Percentiles rank a stretch among this genome's conserved stretches.
phyloP scores from a whole-genome alignment of 768 basidiomycete genomes.

The Macrolepiota fuliginosa region DNA sequence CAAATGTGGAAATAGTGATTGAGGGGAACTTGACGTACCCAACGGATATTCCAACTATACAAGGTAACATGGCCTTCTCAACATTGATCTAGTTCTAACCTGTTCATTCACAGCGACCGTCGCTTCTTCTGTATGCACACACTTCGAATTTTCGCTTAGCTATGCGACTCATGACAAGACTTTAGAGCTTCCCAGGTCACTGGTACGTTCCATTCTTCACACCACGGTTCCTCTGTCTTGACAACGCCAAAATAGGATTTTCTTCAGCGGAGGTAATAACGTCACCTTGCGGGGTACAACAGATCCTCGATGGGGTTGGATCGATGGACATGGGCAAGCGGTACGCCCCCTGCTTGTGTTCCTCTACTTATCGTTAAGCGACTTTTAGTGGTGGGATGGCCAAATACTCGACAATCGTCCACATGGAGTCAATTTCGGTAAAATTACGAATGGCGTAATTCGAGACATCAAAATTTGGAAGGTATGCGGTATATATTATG shows the following conservation, averaged over 20 bases:
- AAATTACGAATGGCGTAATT: constrained; percentile 53
- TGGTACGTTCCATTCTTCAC: constrained; percentile 30
- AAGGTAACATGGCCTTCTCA: constrained; percentile 30
- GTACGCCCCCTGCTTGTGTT: constrained; percentile 21
- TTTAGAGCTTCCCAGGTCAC: constrained; percentile 41
- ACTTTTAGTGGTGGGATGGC: constrained; percentile 55
- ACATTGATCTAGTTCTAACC: neutral
- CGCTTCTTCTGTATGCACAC: constrained; percentile 37
- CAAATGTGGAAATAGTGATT: constrained; percentile 54
- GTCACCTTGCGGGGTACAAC: constrained; percentile 55
- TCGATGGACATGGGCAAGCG: constrained; percentile 57
- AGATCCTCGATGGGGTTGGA: constrained; percentile 63
- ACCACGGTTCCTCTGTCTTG: neutral
- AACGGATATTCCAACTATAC: constrained; percentile 45
- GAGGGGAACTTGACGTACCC: constrained; percentile 61
- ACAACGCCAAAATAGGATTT: constrained; percentile 37
- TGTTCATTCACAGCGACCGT: constrained; percentile 34
- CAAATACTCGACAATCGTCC: constrained; percentile 52
- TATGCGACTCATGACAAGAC: neutral
- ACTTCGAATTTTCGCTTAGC: neutral
- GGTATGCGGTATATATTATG: constrained; percentile 21
- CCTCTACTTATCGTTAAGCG: neutral
- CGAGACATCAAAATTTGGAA: constrained; percentile 57
- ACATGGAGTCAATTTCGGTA: constrained; percentile 51
- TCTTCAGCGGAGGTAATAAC: constrained; percentile 53